Conservation (phyloP, 345 rosid genomes). For the Acer campestre region DNA sequence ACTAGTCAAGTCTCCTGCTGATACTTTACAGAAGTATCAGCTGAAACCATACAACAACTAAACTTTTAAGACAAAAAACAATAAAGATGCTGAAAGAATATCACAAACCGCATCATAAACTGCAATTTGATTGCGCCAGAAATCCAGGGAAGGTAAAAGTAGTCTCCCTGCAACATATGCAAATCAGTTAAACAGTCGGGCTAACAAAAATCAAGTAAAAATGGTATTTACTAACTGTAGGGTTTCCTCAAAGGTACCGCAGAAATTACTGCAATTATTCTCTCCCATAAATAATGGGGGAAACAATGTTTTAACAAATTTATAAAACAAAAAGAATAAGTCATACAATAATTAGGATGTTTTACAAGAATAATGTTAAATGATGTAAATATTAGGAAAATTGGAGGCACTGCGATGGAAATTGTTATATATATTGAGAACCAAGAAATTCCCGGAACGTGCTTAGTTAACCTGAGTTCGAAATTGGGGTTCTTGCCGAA, state of each 20-base stretch:
- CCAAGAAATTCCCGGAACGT: too few species aligned
- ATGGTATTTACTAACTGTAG: not conserved
- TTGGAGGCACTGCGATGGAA: not conserved
- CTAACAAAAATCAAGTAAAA: not conserved
- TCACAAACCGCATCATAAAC: slow-evolving; percentile 69
- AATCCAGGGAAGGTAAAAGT: slow-evolving; percentile 67
- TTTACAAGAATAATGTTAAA: not conserved
- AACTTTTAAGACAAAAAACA: not conserved
- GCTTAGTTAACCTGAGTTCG: too few species aligned
- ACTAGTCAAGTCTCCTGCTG: not conserved
- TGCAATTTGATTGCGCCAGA: slow-evolving; percentile 83
- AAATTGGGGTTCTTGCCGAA: too few species aligned
- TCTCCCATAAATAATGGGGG: not conserved
- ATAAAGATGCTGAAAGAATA: not conserved
- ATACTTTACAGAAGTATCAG: not conserved
- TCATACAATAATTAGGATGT: not conserved
- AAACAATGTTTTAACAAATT: not conserved
- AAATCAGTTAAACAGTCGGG: slow-evolving; percentile 23
- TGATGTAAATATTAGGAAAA: not conserved
- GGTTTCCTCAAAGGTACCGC: not conserved
- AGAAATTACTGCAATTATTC: not conserved
- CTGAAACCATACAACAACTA: not conserved
- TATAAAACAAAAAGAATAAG: not conserved
- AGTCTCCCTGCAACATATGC: slow-evolving; percentile 63
- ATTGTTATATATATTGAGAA: not conserved